A percentile compares a stretch with the other conserved stretches of the same genome.
Conservation (phyloP, 108 stramenopile species). For the Cyclotella baltica region DNA sequence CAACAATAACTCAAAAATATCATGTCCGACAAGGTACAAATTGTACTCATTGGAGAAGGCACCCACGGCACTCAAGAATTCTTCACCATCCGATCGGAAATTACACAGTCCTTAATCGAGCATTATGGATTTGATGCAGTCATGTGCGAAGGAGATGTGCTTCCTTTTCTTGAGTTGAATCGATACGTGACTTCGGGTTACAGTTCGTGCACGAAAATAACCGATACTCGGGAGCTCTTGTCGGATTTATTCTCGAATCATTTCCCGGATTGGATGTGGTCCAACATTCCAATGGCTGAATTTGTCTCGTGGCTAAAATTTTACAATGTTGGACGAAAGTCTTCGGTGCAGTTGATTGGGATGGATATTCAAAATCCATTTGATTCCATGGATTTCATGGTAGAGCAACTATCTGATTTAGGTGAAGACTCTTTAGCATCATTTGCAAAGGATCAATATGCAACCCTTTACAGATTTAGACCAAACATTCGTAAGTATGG, state of each 20-base stretch:
- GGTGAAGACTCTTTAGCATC: not conserved
- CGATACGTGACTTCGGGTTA: not conserved
- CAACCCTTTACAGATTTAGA: conserved; percentile 9
- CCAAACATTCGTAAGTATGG: conserved; percentile 14
- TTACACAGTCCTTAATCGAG: conserved; percentile 7
- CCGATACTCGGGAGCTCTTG: not conserved
- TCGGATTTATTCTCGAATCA: not conserved
- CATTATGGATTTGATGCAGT: conserved; percentile 13
- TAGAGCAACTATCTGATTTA: not conserved
- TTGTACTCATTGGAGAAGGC: conserved; percentile 29
- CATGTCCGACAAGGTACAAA: not conserved
- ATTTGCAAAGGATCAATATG: conserved; percentile 10
- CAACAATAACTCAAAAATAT: not conserved
- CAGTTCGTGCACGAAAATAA: not conserved
- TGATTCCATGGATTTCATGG: conserved; percentile 14
- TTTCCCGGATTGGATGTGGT: conserved; percentile 35
- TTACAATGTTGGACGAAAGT: not conserved
- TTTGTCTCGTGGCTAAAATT: conserved; percentile 22
- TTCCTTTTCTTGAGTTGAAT: conserved; percentile 6
- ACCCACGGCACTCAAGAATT: conserved; percentile 28
- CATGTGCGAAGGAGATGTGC: conserved; percentile 18
- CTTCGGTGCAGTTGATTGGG: conserved; percentile 9
- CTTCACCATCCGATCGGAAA: conserved; percentile 15
- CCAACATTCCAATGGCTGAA: conserved; percentile 16
- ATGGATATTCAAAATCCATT: conserved; percentile 26